phyloP scores from a whole-genome alignment of 2,329 filamentous ascomycete species.

The Aspergillus sp. region DNA sequence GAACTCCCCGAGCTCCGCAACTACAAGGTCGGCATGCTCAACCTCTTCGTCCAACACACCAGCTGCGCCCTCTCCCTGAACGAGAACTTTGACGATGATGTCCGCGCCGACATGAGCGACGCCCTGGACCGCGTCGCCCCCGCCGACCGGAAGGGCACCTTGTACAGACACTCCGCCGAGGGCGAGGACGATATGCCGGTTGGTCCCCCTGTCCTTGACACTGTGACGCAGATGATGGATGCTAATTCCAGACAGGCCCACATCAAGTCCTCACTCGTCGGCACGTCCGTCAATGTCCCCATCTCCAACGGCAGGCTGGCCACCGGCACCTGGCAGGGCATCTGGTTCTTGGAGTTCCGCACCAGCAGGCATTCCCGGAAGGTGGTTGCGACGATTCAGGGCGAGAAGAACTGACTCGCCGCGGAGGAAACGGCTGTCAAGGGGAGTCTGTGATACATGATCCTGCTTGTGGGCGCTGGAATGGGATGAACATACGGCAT shows the following conservation, averaged over 20 bases:
- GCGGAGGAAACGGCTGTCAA: background rate
- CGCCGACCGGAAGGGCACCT: conserved; percentile 61
- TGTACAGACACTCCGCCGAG: conserved; percentile 84
- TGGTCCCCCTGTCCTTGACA: conserved; percentile 14
- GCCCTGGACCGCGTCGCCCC: conserved; percentile 84
- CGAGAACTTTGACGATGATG: conserved; percentile 80
- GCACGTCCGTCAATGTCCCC: conserved; percentile 81
- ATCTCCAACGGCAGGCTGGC: conserved; percentile 75
- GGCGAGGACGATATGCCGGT: conserved; percentile 91
- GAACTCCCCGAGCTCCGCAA: conserved; percentile 68
- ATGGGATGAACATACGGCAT: background rate
- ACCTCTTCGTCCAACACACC: conserved; percentile 93
- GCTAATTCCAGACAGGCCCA: conserved; percentile 75
- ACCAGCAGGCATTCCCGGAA: conserved; percentile 64
- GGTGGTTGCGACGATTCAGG: conserved; percentile 89
- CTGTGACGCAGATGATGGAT: background rate
- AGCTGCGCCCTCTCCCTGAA: conserved; percentile 84
- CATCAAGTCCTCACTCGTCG: conserved; percentile 82
- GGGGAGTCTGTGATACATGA: conserved; percentile 10
- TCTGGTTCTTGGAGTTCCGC: conserved; percentile 92
- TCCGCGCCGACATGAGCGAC: conserved; percentile 89
- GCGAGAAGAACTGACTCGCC: conserved; percentile 50
- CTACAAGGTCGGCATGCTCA: conserved; percentile 78
- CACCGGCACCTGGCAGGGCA: conserved; percentile 57
- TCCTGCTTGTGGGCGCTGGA: background rate